Conservation (phyloP, 192 early-diverging fungal species). For the Chytriomyces sp. region DNA sequence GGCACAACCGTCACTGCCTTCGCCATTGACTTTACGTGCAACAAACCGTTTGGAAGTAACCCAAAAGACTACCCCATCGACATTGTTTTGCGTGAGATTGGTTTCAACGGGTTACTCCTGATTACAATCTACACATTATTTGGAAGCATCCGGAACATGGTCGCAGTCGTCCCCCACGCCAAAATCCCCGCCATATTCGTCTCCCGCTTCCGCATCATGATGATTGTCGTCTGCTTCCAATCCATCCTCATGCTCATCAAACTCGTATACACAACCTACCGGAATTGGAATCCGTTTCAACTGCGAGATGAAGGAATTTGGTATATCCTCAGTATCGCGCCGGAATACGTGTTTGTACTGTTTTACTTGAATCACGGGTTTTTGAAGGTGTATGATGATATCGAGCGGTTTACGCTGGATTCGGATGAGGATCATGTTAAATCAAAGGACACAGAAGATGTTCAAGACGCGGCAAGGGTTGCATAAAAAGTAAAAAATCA, state of each 20-base stretch:
- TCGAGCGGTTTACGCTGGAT: neutral
- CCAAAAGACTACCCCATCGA: constrained; percentile 13
- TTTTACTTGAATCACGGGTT: constrained; percentile 2
- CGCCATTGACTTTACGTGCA: constrained; percentile 23
- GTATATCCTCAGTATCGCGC: constrained; percentile 19
- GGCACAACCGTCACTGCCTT: constrained; percentile 2
- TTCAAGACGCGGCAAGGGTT: too few species aligned
- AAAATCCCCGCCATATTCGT: neutral
- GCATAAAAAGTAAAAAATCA: too few species aligned
- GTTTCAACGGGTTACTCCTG: constrained; percentile 25
- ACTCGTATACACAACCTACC: constrained; percentile 17
- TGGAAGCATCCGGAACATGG: constrained; percentile 4
- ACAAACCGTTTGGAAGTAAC: constrained; percentile 20
- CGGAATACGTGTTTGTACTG: constrained; percentile 6
- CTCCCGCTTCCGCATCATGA: neutral
- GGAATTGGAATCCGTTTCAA: constrained; percentile 21
- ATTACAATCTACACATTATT: constrained; percentile 20
- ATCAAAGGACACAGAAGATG: too few species aligned
- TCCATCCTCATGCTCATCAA: constrained; percentile 19
- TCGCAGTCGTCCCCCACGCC: neutral
- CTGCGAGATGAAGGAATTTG: constrained; percentile 6
- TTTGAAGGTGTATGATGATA: constrained; percentile 9
- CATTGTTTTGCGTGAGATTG: constrained; percentile 17
- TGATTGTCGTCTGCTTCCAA: constrained; percentile 14
- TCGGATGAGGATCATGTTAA: too few species aligned